Base-by-base conservation (phyloP, 1,284 basidiomycete genomes). In the Exobasidium cylindrosporum region DNA sequence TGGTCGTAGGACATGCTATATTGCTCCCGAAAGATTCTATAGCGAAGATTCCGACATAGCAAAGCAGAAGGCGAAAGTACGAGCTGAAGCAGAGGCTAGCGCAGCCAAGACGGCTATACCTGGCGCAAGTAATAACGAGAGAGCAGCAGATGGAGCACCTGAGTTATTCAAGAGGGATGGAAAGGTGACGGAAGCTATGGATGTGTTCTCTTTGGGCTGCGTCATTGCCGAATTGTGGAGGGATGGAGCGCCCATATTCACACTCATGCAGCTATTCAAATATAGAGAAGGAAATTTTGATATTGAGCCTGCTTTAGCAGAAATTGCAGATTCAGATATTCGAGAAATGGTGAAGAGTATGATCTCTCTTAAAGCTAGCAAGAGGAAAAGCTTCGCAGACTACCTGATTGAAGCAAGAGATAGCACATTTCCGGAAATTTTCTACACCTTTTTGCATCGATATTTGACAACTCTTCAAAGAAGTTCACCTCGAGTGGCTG, bases 1-100 rank as follows among this genome's bases (percentile, higher is more conserved):
- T 7, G 92, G 90, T 0, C 84, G 91, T 7, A 85, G 96, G 4
- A 95, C 91, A 1, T 99, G 95, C 80, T 97, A 98, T 76, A 84
- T 99, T 63, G 96, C 96, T 0, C 96, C 96, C 0, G 96, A 99
- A 74, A 85, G 96, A 7, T 99, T 98, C 83, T 97, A 90, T 81
- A 87, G 88, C 1, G 86, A 89, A 1, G 45, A 32, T 1, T 57
- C 57, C 32, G 49, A 49, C 1, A 58, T 63, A 14, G 50, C 59
- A 40, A 60, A 54, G 24, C 58, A 60, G 30, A 60, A 60, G 62
- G 71, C 24, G 57, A 66, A 50, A 6, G 35, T 58, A 1, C 43
- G 59, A 21, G 17, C 57, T 3, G 47, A 62, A 11, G 60, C 67
- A 43, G 35, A 40, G 35, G 35, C 35, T 7, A 40, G 17, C 17